Evolutionary conservation across 805 yeast genomes (phyloP).

Genomic region (Lipomyces orientalis): DNA sequence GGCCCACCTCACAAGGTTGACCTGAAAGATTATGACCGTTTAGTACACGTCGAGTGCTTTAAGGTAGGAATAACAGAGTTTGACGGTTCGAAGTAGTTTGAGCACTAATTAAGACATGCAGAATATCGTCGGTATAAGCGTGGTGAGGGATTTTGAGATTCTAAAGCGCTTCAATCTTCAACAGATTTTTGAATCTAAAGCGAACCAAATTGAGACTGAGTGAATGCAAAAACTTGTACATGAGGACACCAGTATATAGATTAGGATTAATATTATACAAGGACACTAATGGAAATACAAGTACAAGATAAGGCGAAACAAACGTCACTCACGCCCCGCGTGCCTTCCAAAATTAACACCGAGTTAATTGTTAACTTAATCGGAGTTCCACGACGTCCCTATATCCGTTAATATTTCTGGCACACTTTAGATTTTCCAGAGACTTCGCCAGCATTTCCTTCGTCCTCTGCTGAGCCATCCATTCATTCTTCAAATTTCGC

Average conservation of each 20-base stretch:
- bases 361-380: not conserved
- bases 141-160: slow-evolving; percentile 64
- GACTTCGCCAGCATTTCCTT: not conserved
- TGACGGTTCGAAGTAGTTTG: not conserved
- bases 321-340: not conserved
- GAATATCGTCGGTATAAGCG: slow-evolving; percentile 85
- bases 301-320: not conserved
- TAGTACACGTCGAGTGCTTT: slow-evolving; percentile 85
- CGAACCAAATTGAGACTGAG: not conserved
- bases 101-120: slow-evolving; percentile 4
- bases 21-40: slow-evolving; percentile 74
- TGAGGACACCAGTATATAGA: not conserved
- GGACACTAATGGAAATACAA: not conserved
- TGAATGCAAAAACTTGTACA: not conserved
- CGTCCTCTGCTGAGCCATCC: slow-evolving; percentile 15
- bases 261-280: not conserved
- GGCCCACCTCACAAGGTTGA: slow-evolving; percentile 82
- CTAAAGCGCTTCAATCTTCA: slow-evolving; percentile 78
- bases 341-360: not conserved
- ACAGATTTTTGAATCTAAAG: slow-evolving; percentile 59
- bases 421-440: not conserved
- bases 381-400: not conserved
- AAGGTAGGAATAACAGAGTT: slow-evolving; percentile 48
- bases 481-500: slow-evolving; percentile 37
- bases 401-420: not conserved